Conservation (phyloP, 441 rosid species). For the Adansonia grandidieri region DNA sequence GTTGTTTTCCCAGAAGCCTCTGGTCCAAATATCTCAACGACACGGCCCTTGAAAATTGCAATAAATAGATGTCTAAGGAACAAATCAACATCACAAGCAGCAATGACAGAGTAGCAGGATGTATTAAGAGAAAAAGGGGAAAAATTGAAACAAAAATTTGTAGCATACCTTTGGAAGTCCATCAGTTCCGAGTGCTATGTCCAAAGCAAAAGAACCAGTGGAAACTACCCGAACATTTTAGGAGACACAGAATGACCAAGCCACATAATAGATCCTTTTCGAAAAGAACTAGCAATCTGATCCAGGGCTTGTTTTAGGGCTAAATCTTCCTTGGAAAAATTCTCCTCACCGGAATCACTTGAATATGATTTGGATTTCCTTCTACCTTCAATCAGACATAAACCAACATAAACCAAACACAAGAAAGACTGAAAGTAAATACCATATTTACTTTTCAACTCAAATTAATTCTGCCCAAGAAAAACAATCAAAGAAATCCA, state of each 20-base stretch:
- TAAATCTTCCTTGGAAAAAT: conserved; percentile 70
- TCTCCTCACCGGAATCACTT: conserved; percentile 59
- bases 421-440: not conserved
- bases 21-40: conserved; percentile 94
- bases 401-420: not conserved
- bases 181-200: conserved; percentile 83
- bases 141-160: not conserved
- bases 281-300: conserved; percentile 77
- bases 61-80: conserved; percentile 27
- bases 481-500: not conserved
- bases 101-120: not conserved
- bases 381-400: conserved; percentile 49
- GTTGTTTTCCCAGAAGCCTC: conserved; percentile 99
- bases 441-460: conserved; percentile 2
- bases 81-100: conserved; percentile 23
- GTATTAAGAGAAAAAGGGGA: not conserved
- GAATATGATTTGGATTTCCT: conserved; percentile 72
- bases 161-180: conserved; percentile 86
- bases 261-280: conserved; percentile 96
- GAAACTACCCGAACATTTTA: conserved; percentile 75
- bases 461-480: not conserved
- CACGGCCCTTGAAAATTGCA: conserved; percentile 76
- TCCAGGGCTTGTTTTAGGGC: conserved; percentile 88
- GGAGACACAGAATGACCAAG: conserved; percentile 74
- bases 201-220: conserved; percentile 86